Percentiles rank a stretch among this genome's conserved stretches.
Conservation (phyloP, 345 rosid genomes). For the Dimocarpus longan region DNA sequence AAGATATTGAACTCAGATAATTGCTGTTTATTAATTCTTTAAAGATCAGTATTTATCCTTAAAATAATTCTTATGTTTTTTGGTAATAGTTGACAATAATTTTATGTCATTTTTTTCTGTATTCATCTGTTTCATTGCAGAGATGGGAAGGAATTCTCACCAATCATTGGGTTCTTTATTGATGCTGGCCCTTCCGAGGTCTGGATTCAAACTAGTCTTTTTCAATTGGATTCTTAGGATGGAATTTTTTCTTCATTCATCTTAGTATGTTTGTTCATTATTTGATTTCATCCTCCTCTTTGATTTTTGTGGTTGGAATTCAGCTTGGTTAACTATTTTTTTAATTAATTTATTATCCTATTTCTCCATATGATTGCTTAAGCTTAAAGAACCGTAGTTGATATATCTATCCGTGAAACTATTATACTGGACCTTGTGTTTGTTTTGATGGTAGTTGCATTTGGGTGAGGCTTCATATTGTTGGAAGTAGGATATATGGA, state of each 20-base stretch:
- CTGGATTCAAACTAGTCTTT: background rate
- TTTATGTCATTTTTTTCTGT: background rate
- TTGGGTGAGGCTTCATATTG: background rate
- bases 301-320: background rate
- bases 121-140: slow-evolving; percentile 35
- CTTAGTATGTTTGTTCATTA: background rate
- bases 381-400: background rate
- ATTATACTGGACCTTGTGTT: background rate
- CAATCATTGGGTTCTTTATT: slow-evolving; percentile 73
- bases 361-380: background rate
- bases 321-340: no score
- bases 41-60: background rate
- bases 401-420: background rate
- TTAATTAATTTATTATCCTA: no score
- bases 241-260: background rate
- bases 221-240: background rate
- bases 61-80: background rate
- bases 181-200: slow-evolving; percentile 72
- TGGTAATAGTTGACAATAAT: background rate
- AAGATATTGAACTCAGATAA: background rate
- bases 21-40: background rate
- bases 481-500: background rate
- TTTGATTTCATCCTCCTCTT: background rate
- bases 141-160: slow-evolving; percentile 87
- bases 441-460: background rate